Conservation (phyloP, 2,329 filamentous ascomycete genomes). For the Ophiosphaerella narmari region DNA sequence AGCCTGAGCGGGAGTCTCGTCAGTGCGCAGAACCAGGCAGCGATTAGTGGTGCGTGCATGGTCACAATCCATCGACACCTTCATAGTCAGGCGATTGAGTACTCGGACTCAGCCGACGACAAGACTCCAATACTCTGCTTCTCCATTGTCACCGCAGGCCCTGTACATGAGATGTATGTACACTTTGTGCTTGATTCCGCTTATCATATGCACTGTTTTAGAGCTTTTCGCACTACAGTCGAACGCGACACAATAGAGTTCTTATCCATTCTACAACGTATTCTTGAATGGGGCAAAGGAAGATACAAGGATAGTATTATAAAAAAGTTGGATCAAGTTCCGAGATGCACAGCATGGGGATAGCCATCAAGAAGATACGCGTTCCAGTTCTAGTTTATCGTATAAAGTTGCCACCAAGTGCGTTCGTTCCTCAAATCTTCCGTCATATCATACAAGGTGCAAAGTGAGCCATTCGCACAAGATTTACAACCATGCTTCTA, state of each 20-base stretch:
- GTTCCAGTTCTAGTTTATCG: too few species aligned
- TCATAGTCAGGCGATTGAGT: too few species aligned
- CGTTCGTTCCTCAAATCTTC: too few species aligned
- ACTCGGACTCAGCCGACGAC: too few species aligned
- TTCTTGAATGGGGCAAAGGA: background rate
- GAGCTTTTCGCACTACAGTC: background rate
- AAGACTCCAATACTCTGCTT: background rate
- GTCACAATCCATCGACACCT: conserved; percentile 10
- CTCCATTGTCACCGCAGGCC: conserved; percentile 3
- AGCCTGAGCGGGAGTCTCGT: conserved; percentile 15
- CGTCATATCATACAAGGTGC: too few species aligned
- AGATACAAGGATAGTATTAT: background rate
- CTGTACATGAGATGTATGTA: conserved; percentile 13
- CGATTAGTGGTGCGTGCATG: conserved; percentile 19
- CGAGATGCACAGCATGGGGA: too few species aligned
- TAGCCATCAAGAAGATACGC: too few species aligned
- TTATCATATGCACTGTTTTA: background rate
- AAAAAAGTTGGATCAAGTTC: background rate
- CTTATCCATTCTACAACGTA: background rate
- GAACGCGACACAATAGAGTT: background rate
- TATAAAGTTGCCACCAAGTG: too few species aligned
- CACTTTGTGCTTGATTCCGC: conserved; percentile 1
- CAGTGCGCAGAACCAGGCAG: conserved; percentile 23
- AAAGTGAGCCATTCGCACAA: too few species aligned
- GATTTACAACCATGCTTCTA: too few species aligned